phyloP scores from a whole-genome alignment of 768 basidiomycete species.

The Lanmaoa rubissima region DNA sequence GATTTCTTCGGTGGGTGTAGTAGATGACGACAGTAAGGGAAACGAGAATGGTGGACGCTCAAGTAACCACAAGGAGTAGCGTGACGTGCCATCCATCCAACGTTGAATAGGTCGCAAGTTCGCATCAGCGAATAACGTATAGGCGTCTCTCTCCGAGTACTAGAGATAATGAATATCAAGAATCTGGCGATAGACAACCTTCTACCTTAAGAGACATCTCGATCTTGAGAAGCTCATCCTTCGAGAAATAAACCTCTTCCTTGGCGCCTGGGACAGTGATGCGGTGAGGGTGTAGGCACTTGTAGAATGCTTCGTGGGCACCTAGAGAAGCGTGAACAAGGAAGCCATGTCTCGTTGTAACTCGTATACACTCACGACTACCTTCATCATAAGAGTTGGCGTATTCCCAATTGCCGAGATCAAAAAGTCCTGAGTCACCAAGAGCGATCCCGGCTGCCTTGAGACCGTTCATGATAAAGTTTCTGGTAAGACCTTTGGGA shows the following conservation, averaged over 20 bases:
- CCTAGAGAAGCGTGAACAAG: conserved; percentile 41
- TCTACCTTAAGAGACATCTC: conserved; percentile 87
- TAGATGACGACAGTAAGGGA: conserved; percentile 51
- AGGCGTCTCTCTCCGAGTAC: conserved; percentile 78
- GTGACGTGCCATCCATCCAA: conserved; percentile 72
- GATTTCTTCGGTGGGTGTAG: conserved; percentile 16
- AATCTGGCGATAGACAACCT: not conserved
- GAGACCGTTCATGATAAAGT: conserved; percentile 88
- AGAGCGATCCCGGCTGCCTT: conserved; percentile 63
- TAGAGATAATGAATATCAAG: conserved; percentile 30
- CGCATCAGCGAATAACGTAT: conserved; percentile 65
- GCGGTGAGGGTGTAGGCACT: conserved; percentile 58
- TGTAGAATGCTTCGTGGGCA: conserved; percentile 82
- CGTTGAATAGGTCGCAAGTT: conserved; percentile 82
- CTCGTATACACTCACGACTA: conserved; percentile 36
- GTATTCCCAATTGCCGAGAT: conserved; percentile 74
- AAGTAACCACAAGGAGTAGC: conserved; percentile 87
- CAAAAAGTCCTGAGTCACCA: conserved; percentile 64
- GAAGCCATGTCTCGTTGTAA: not conserved
- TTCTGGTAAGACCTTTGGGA: conserved; percentile 61
- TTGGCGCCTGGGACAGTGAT: conserved; percentile 49
- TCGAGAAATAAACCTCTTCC: conserved; percentile 49
- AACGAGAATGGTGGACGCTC: conserved; percentile 84
- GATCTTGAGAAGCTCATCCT: conserved; percentile 78
- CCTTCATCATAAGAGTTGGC: conserved; percentile 56